Percentiles rank a stretch among this genome's conserved stretches.
Evolutionary conservation across 129 eudicot genomes (phyloP).

Genomic region (sunflower (Helianthus annuus)): HanXRQr2.0-SUNRISE NC_035446.2:163123959-163124458

Average conservation of each 20-base stretch:
- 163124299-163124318: slow-evolving; percentile 46
- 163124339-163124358: slow-evolving; percentile 54
- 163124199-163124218: slow-evolving; percentile 57
- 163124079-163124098: slow-evolving; percentile 61
- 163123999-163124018: slow-evolving; percentile 45
- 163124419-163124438: slow-evolving; percentile 46
- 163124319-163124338: slow-evolving; percentile 53
- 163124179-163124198: slow-evolving; percentile 44
- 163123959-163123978: slow-evolving; percentile 53
- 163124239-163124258: slow-evolving; percentile 40
- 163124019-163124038: slow-evolving; percentile 38
- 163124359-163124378: slow-evolving; percentile 41
- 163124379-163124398: slow-evolving; percentile 28
- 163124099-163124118: slow-evolving; percentile 47
- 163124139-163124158: slow-evolving; percentile 47
- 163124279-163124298: slow-evolving; percentile 46
- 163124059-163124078: slow-evolving; percentile 62
- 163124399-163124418: not conserved
- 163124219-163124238: slow-evolving; percentile 53
- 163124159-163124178: slow-evolving; percentile 25
- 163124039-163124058: slow-evolving; percentile 35
- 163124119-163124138: slow-evolving; percentile 41
- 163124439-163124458: slow-evolving; percentile 42
- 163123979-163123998: slow-evolving; percentile 27
- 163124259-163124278: slow-evolving; percentile 44